Evolutionary conservation across 2,329 filamentous ascomycete species (phyloP).

Genomic region (Apiospora marii): DNA sequence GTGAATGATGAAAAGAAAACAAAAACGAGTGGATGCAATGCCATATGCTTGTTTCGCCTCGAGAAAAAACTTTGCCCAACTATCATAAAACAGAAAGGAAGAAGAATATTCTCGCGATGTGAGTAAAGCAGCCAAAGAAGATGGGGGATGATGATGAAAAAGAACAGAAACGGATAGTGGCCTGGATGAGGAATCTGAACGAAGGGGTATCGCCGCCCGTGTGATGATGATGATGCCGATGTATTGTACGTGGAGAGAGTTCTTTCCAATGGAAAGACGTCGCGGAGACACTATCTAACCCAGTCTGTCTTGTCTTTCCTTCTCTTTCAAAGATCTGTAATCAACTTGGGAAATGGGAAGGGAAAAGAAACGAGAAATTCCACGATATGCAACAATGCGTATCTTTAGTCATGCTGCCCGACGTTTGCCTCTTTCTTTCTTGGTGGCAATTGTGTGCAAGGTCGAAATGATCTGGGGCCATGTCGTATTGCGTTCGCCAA

Average conservation of each 20-base stretch:
- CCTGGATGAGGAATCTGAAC: neutral
- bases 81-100: neutral
- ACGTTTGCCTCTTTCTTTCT: neutral
- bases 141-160: neutral
- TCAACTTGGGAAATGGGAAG: neutral
- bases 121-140: neutral
- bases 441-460: neutral
- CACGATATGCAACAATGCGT: neutral
- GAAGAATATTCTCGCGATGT: neutral
- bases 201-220: conserved; percentile 15
- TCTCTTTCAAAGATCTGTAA: neutral
- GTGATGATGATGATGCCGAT: conserved; percentile 3
- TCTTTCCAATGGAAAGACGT: neutral
- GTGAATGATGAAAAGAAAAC: too few relatives aligned
- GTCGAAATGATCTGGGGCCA: neutral
- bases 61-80: neutral
- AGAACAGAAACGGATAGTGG: neutral
- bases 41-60: neutral
- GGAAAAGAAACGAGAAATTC: neutral
- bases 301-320: neutral
- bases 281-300: conserved; percentile 1
- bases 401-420: neutral
- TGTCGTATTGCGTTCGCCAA: neutral
- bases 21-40: conserved; percentile 16
- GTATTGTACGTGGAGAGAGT: neutral